Conservation (phyloP, 2,329 filamentous ascomycete genomes). For the Lizonia empirigonia region DNA sequence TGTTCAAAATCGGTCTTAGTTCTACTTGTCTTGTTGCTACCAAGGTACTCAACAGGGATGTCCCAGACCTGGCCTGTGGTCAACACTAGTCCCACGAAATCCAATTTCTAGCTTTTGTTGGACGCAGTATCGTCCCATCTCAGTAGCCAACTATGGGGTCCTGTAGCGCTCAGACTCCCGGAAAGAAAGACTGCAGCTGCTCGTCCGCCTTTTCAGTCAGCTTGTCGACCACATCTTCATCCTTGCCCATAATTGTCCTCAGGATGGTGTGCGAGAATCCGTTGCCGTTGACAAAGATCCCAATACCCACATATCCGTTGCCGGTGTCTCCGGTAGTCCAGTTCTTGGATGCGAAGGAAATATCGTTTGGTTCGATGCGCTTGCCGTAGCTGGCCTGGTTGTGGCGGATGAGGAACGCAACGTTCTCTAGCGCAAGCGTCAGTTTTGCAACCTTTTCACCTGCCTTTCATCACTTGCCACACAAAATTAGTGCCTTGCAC, state of each 20-base stretch:
- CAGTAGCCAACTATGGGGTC: too few species aligned
- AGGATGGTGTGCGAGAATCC: slow-evolving; percentile 15
- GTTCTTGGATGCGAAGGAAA: slow-evolving; percentile 13
- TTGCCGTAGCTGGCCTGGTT: slow-evolving; percentile 17
- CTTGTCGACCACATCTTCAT: slow-evolving; percentile 8
- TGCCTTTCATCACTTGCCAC: too few species aligned
- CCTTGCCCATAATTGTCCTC: background rate
- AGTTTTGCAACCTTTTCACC: too few species aligned
- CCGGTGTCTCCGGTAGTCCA: slow-evolving; percentile 1
- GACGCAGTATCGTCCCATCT: too few species aligned
- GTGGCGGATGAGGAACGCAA: slow-evolving; percentile 21
- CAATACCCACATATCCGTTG: background rate
- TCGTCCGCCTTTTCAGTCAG: slow-evolving; percentile 5
- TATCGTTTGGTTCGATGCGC: slow-evolving; percentile 5
- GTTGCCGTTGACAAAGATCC: slow-evolving; percentile 17
- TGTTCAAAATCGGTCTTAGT: too few species aligned
- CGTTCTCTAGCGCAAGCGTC: slow-evolving; percentile 5
- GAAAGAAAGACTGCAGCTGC: slow-evolving; percentile 7
- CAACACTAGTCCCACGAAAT: too few species aligned
- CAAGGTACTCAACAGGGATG: too few species aligned
- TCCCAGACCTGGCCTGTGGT: too few species aligned
- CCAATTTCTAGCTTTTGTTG: too few species aligned
- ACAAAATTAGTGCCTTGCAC: slow-evolving; percentile 7
- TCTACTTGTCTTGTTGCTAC: too few species aligned
- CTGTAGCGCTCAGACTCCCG: background rate